These are phyloP conservation scores for Nicotiana rustica DNA, from an alignment of 305 asterid genomes.

Conservation along the genomic window DNA sequence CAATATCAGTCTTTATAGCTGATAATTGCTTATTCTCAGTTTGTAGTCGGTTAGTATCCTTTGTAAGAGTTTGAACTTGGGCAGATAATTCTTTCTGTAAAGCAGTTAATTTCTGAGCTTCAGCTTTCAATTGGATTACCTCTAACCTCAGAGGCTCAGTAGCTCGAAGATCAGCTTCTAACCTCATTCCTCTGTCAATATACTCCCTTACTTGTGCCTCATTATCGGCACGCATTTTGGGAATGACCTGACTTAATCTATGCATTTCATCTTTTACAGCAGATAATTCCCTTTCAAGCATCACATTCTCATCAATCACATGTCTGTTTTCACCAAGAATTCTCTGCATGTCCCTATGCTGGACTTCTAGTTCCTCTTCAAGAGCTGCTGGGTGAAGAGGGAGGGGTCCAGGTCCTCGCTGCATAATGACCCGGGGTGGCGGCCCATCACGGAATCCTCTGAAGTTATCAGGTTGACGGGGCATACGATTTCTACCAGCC, in stretches of 20 bases:
- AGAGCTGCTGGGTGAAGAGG: slow-evolving; percentile 71
- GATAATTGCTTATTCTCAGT: slow-evolving; percentile 69
- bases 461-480: slow-evolving; percentile 62
- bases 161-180: slow-evolving; percentile 83
- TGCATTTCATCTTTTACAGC: slow-evolving; percentile 84
- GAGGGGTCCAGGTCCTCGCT: slow-evolving; percentile 57
- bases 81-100: slow-evolving; percentile 69
- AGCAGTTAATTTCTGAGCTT: slow-evolving; percentile 65
- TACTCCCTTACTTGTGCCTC: slow-evolving; percentile 81
- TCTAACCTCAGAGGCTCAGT: slow-evolving; percentile 71
- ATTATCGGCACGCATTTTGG: slow-evolving; percentile 69
- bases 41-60: slow-evolving; percentile 64
- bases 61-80: slow-evolving; percentile 65
- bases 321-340: slow-evolving; percentile 72
- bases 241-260: slow-evolving; percentile 71
- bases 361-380: slow-evolving; percentile 89
- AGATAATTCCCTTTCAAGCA: slow-evolving; percentile 79
- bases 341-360: slow-evolving; percentile 79
- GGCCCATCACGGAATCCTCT: slow-evolving; percentile 67
- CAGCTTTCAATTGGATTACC: slow-evolving; percentile 66
- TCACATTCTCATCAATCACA: slow-evolving; percentile 78
- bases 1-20: slow-evolving; percentile 70
- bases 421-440: slow-evolving; percentile 47
- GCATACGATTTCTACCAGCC: slow-evolving; percentile 83
- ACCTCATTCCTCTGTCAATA: slow-evolving; percentile 71